Conservation (phyloP, 768 basidiomycete genomes). For the Suillus lakei region DNA sequence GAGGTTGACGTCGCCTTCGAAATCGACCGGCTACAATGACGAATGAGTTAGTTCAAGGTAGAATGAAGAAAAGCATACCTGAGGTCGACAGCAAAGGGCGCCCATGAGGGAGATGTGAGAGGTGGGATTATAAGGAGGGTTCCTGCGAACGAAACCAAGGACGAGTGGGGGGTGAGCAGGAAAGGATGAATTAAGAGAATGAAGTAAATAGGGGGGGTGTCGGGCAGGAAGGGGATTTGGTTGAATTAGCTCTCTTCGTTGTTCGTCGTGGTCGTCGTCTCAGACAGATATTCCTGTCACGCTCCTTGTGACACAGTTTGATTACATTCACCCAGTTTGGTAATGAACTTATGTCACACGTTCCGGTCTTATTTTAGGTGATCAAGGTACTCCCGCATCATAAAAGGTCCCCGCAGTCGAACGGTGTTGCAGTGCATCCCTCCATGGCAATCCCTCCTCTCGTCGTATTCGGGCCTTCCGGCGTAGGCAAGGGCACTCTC, state of each 20-base stretch:
- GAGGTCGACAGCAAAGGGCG: slow-evolving; percentile 82
- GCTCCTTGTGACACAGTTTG: background rate
- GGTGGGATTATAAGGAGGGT: background rate
- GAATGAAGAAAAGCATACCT: slow-evolving; percentile 47
- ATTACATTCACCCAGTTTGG: background rate
- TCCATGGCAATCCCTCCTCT: slow-evolving; percentile 52
- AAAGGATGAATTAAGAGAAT: background rate
- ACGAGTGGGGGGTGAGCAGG: slow-evolving; percentile 13
- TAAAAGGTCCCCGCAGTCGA: too few relatives aligned
- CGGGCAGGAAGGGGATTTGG: background rate
- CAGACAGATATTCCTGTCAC: slow-evolving; percentile 7
- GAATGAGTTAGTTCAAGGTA: slow-evolving; percentile 7
- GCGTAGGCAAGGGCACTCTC: slow-evolving; percentile 94
- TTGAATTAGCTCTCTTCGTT: background rate
- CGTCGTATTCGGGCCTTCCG: slow-evolving; percentile 89
- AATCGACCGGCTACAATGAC: slow-evolving; percentile 80
- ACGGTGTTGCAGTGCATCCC: background rate
- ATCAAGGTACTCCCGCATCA: too few relatives aligned
- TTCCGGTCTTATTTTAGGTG: background rate
- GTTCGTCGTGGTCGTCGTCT: background rate
- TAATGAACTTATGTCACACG: background rate
- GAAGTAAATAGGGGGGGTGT: slow-evolving; percentile 1
- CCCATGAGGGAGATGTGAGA: slow-evolving; percentile 51
- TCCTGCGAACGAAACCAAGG: slow-evolving; percentile 4
- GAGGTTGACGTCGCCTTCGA: slow-evolving; percentile 93